These are phyloP conservation scores for Mycena polygramma DNA, from an alignment of 768 basidiomycete genomes.

Conservation along the genomic window DNA sequence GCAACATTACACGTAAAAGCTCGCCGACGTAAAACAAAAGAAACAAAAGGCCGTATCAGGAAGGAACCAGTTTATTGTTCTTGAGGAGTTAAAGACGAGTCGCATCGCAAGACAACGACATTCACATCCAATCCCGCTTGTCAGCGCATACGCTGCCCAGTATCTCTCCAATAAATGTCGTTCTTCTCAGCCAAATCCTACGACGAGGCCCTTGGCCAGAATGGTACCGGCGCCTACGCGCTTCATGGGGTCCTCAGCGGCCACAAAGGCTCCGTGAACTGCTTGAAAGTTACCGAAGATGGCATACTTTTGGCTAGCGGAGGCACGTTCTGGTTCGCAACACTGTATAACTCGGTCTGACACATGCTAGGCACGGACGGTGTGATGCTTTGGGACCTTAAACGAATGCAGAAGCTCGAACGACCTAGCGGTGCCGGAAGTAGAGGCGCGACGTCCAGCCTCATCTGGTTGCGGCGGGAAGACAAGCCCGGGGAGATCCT, in stretches of 20 bases:
- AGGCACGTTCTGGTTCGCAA: conserved; percentile 5
- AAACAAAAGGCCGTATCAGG: too few relatives aligned
- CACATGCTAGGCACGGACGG: conserved; percentile 17
- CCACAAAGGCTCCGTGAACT: not conserved
- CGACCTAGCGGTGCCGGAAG: not conserved
- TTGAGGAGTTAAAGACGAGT: too few relatives aligned
- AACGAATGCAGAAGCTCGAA: not conserved
- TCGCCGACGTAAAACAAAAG: too few relatives aligned
- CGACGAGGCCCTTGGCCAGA: not conserved
- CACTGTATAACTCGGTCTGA: not conserved
- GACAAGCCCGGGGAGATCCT: conserved; percentile 29
- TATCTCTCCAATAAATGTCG: not conserved
- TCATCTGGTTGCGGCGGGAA: conserved; percentile 32
- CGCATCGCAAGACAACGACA: too few relatives aligned
- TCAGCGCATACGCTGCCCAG: too few relatives aligned
- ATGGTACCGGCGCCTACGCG: not conserved
- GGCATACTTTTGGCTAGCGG: conserved; percentile 23
- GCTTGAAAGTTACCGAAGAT: conserved; percentile 13
- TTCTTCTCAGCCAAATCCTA: not conserved
- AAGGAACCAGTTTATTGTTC: too few relatives aligned
- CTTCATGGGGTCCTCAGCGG: not conserved
- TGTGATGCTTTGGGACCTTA: conserved; percentile 22
- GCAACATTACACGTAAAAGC: too few relatives aligned
- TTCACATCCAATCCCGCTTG: too few relatives aligned
- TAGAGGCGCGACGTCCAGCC: conserved; percentile 22